Conservation (phyloP, 176 grass and related monocot genomes). For the Musa schizocarpa region DNA sequence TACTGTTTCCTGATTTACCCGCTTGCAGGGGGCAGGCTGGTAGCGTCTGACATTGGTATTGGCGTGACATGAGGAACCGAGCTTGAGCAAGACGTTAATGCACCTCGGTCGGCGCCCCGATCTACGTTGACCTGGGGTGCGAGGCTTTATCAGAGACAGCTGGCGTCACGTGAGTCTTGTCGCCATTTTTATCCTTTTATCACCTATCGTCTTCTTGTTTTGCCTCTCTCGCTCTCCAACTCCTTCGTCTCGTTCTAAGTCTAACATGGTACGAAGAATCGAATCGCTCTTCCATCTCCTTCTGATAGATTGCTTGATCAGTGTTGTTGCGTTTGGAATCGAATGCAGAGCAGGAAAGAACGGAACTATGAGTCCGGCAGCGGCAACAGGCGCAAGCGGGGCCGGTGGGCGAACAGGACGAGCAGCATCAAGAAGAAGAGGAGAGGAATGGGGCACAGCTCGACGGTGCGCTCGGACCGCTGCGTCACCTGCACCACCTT, state of each 20-base stretch:
- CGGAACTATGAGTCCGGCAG: background rate
- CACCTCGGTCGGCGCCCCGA: too few species aligned
- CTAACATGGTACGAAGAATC: background rate
- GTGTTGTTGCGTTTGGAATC: background rate
- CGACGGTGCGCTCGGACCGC: conserved; percentile 11
- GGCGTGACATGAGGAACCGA: too few species aligned
- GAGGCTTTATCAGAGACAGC: too few species aligned
- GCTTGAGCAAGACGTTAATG: too few species aligned
- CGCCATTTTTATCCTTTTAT: too few species aligned
- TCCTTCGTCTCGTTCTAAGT: background rate
- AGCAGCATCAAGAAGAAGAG: background rate
- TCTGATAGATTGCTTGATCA: background rate
- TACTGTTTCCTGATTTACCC: too few species aligned
- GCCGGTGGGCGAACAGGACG: background rate
- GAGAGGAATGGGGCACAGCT: background rate
- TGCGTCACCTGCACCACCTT: conserved; percentile 55
- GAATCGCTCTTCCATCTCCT: background rate
- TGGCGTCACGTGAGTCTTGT: too few species aligned
- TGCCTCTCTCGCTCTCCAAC: too few species aligned
- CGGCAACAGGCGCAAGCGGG: background rate
- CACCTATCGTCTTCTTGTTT: too few species aligned
- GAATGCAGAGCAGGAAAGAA: background rate
- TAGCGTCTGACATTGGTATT: too few species aligned
- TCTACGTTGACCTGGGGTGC: too few species aligned
- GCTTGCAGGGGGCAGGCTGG: too few species aligned